phyloP scores from a whole-genome alignment of 805 yeast species.

The Priceomyces carsonii region DNA sequence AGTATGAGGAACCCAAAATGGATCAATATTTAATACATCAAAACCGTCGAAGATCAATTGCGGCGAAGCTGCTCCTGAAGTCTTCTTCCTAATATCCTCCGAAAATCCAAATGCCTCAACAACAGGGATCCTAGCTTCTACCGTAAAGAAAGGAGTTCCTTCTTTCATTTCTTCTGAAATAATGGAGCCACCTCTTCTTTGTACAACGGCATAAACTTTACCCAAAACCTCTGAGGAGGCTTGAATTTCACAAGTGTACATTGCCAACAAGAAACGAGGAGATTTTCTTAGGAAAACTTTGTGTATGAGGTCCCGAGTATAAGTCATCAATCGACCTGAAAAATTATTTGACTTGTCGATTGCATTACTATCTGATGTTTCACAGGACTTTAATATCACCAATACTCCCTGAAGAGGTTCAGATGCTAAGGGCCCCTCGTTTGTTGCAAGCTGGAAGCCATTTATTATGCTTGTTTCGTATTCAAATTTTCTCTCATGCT shows the following conservation, averaged over 20 bases:
- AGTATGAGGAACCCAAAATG: slow-evolving; percentile 98
- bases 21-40: slow-evolving; percentile 85
- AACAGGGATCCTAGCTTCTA: slow-evolving; percentile 85
- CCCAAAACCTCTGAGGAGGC: slow-evolving; percentile 94
- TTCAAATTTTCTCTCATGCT: slow-evolving; percentile 24
- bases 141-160: slow-evolving; percentile 94
- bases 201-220: slow-evolving; percentile 92
- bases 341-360: slow-evolving; percentile 45
- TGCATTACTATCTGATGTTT: slow-evolving; percentile 21
- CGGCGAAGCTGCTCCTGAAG: slow-evolving; percentile 97
- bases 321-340: slow-evolving; percentile 72
- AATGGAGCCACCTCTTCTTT: slow-evolving; percentile 81
- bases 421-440: slow-evolving; percentile 84
- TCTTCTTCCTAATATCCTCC: slow-evolving; percentile 88
- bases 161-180: slow-evolving; percentile 94
- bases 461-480: slow-evolving; percentile 66
- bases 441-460: slow-evolving; percentile 82
- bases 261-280: slow-evolving; percentile 88
- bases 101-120: slow-evolving; percentile 96
- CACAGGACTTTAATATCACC: slow-evolving; percentile 36
- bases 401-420: slow-evolving; percentile 87
- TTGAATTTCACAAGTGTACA: slow-evolving; percentile 92
- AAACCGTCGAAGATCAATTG: slow-evolving; percentile 90
- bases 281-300: slow-evolving; percentile 75
- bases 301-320: slow-evolving; percentile 73